A percentile compares a stretch with the other conserved stretches of the same genome.
These are phyloP conservation scores for Effrenium voratum DNA, from an alignment of 73 alveolate genomes.

Conservation along the genomic window DNA sequence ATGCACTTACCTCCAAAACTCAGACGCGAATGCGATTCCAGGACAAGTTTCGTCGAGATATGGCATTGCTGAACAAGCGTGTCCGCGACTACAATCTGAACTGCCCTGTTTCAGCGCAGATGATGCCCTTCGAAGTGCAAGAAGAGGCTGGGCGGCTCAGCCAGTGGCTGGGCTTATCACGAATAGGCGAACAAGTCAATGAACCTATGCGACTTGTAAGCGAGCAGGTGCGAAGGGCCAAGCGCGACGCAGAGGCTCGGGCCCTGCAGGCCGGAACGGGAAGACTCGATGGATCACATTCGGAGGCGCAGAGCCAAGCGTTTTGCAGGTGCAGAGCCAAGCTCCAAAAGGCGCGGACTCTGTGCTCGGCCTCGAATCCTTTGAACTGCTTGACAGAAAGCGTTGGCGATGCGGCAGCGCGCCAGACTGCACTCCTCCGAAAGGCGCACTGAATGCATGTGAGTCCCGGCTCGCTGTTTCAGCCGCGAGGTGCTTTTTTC, in stretches of 20 bases:
- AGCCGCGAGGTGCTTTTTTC: conserved; percentile 17
- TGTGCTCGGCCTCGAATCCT: no score
- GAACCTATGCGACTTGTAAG: no score
- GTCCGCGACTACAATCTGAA: conserved; percentile 85
- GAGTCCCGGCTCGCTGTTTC: background rate
- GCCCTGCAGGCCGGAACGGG: conserved; percentile 62
- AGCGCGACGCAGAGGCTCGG: conserved; percentile 72
- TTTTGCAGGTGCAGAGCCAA: no score
- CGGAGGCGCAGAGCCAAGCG: no score
- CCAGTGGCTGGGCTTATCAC: background rate
- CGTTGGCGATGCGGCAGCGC: no score
- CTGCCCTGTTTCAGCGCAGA: conserved; percentile 53
- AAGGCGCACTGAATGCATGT: background rate
- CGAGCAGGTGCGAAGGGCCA: conserved; percentile 54
- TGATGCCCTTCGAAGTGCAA: conserved; percentile 38
- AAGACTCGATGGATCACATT: no score
- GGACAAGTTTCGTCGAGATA: conserved; percentile 70
- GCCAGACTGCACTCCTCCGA: conserved; percentile 5
- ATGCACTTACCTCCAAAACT: no score
- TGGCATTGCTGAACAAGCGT: conserved; percentile 72
- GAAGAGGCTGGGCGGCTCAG: conserved; percentile 21
- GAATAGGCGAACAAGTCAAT: no score
- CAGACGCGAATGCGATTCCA: background rate
- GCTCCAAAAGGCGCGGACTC: no score
- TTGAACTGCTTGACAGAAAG: no score